phyloP scores from a whole-genome alignment of 2,329 filamentous ascomycete species.

The Dissoconium aciculare region DNA sequence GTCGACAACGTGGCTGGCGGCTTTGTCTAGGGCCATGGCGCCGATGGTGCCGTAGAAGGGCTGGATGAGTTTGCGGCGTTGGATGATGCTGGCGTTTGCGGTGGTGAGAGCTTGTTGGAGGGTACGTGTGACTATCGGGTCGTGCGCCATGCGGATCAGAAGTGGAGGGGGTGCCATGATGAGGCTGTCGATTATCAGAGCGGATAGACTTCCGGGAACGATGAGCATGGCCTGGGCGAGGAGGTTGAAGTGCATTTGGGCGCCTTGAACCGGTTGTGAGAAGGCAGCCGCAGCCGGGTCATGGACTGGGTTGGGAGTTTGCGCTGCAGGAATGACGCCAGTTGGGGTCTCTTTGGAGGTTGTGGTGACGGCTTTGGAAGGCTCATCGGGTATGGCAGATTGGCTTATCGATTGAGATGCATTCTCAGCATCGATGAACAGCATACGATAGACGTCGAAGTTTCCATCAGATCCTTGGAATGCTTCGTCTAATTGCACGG shows the following conservation, averaged over 20 bases:
- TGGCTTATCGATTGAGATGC: too few relatives aligned
- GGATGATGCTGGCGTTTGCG: constrained; percentile 39
- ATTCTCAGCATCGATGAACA: constrained; percentile 43
- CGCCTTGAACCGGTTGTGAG: constrained; percentile 13
- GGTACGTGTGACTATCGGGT: constrained; percentile 43
- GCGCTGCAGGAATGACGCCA: constrained; percentile 6
- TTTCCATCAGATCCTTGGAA: constrained; percentile 35
- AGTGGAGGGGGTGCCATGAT: constrained; percentile 36
- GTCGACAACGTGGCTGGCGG: constrained; percentile 54
- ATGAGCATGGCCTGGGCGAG: constrained; percentile 66
- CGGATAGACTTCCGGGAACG: constrained; percentile 52
- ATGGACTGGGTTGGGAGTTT: too few relatives aligned
- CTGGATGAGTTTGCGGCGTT: constrained; percentile 48
- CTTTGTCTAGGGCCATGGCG: constrained; percentile 44
- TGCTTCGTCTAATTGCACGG: constrained; percentile 41
- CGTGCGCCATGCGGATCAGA: constrained; percentile 48
- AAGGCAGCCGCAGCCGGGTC: constrained; percentile 9
- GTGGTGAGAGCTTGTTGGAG: constrained; percentile 48
- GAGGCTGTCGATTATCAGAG: constrained; percentile 51
- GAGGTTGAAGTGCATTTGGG: constrained; percentile 57
- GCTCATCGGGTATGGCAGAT: too few relatives aligned
- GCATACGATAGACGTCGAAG: constrained; percentile 43
- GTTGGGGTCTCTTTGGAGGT: constrained; percentile 7
- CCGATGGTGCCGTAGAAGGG: constrained; percentile 47
- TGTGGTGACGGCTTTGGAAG: constrained; percentile 19